Base-by-base conservation (phyloP, 495 filamentous ascomycete genomes). In the Rusavskia elegans region DNA sequence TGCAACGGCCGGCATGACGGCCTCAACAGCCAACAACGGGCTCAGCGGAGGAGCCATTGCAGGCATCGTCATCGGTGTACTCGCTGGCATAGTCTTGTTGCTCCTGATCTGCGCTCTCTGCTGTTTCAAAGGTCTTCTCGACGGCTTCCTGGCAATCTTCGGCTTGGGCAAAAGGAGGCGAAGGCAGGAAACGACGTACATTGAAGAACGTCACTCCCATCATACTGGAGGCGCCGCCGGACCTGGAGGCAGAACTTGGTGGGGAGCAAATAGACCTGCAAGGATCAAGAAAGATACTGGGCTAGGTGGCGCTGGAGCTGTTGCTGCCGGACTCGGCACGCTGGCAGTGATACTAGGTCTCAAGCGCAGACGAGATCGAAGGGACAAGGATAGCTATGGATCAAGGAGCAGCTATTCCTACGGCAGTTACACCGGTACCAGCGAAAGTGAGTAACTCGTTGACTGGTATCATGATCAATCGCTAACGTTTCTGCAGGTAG, bases 61-160 rank as follows among this genome's bases (percentile, higher is more conserved):
- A n/a, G 89, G 89, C 41, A 95, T 95, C 57, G 89, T 95, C 55
- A 84, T 95, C 46, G 89, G 89, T 56, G 79, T 81, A 5, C 76
- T 95, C 57, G 78, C 76, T n/a, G 89, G 83, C 59, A 72, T 88
- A 21, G 63, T 82, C 46, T 64, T 94, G 2, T 71, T 94, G 16
- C 61, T 85, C 11, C 74, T 90, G 4, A 57, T 94, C 49, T 88
- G 84, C 66, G 76, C 80, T 62, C 89, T 78, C 70, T 78, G 80
- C 67, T 83, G 87, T 58, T 75, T 82, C 54, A 77, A 75, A 54
- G 80, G 80, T 9, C 65, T 80, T 19, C 73, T 85, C 63, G 75
- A 83, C 51, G 74, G 68, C 16, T 51, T 87, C 23, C 65, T 85
- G 49, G 83, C 77, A 32, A 68, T 84, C 49, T 73, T 93, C 49